Conservation (phyloP, 2,329 filamentous ascomycete genomes). For the Colletotrichum camelliae region DNA sequence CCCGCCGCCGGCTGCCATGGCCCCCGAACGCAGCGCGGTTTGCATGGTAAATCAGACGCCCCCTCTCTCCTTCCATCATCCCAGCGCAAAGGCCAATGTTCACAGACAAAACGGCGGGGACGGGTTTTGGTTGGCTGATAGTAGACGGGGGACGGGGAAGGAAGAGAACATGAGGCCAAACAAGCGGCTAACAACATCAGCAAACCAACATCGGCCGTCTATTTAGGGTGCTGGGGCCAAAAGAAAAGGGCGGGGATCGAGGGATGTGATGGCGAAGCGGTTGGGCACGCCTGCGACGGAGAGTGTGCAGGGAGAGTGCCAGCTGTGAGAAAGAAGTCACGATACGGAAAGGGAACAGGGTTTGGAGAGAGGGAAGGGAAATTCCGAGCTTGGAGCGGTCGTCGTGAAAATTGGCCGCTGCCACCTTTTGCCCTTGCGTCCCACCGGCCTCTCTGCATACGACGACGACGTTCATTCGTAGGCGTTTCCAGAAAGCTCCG, state of each 20-base stretch:
- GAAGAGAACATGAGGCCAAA: neutral
- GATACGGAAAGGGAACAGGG: neutral
- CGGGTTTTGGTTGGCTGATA: neutral
- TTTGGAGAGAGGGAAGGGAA: neutral
- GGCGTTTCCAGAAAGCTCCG: neutral
- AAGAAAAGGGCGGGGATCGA: neutral
- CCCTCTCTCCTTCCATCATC: neutral
- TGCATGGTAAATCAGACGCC: neutral
- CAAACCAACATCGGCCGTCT: neutral
- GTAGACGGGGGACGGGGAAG: neutral
- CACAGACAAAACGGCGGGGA: neutral
- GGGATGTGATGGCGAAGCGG: neutral
- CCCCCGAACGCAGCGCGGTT: neutral
- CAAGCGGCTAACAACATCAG: neutral
- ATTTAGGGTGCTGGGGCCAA: neutral
- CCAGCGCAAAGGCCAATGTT: neutral
- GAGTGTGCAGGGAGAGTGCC: slow-evolving; percentile 1
- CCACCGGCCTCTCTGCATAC: neutral
- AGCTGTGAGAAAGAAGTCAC: neutral
- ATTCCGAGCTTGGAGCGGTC: neutral
- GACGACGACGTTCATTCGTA: neutral
- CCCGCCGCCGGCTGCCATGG: slow-evolving; percentile 1
- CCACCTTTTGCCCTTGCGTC: neutral
- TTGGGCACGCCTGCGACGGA: neutral
- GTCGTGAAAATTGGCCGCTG: neutral